phyloP scores from a whole-genome alignment of 108 stramenopile species.

The Skeletonema tropicum region DNA sequence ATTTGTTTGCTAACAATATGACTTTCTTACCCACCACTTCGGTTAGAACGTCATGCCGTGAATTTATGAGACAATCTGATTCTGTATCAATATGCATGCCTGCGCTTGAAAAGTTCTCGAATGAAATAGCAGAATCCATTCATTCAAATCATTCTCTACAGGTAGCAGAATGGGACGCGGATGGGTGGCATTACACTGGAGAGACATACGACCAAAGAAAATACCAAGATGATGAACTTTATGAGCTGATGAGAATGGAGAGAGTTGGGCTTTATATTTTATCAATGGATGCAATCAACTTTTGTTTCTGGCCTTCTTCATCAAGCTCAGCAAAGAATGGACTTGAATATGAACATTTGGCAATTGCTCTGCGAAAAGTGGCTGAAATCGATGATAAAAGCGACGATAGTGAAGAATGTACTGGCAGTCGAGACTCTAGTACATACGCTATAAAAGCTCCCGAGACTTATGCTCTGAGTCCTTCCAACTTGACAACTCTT shows the following conservation, averaged over 20 bases:
- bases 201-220: conserved; percentile 31
- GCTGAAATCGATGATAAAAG: conserved; percentile 67
- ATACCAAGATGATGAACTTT: conserved; percentile 6
- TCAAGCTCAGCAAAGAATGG: conserved; percentile 34
- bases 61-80: conserved; percentile 22
- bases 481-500: conserved; percentile 56
- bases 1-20: background rate
- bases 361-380: conserved; percentile 73
- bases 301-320: conserved; percentile 91
- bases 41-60: conserved; percentile 38
- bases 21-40: conserved; percentile 43
- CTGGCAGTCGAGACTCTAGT: background rate
- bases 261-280: conserved; percentile 85
- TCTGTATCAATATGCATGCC: conserved; percentile 32
- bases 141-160: conserved; percentile 31
- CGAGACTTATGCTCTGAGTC: conserved; percentile 60
- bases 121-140: conserved; percentile 24
- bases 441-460: background rate
- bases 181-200: conserved; percentile 87
- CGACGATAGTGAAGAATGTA: background rate
- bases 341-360: conserved; percentile 89
- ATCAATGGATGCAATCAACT: conserved; percentile 92
- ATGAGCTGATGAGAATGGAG: conserved; percentile 55
- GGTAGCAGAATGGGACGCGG: conserved; percentile 80
- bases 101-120: conserved; percentile 43